Conservation (phyloP, 2,329 filamentous ascomycete genomes). For the Myriosclerotinia duriaeana region DNA sequence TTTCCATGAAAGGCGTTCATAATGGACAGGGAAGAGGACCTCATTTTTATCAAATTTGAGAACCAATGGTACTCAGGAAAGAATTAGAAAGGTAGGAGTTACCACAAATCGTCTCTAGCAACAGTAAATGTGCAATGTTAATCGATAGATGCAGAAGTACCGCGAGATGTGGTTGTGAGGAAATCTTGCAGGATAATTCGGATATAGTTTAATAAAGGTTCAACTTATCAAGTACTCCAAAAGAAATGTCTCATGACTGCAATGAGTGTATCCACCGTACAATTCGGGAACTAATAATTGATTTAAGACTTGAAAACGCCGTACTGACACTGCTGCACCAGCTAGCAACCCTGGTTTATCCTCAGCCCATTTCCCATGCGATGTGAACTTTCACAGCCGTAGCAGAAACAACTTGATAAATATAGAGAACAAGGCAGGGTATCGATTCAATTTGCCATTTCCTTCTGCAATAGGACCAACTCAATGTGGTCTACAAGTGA, state of each 20-base stretch:
- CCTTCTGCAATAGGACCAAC: not conserved
- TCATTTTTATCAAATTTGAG: not conserved
- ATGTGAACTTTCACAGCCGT: not conserved
- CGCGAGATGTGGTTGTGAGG: no score
- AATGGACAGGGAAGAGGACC: no score
- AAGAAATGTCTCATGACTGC: no score
- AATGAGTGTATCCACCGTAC: not conserved
- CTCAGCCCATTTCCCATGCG: not conserved
- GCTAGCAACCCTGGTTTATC: not conserved
- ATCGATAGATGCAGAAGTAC: no score
- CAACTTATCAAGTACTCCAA: not conserved
- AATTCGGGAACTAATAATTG: not conserved
- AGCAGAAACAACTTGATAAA: not conserved
- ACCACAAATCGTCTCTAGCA: no score
- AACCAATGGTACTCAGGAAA: no score
- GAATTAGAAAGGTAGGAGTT: no score
- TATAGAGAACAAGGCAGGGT: not conserved
- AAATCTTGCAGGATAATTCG: no score
- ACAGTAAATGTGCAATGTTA: no score
- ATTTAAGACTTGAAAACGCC: not conserved
- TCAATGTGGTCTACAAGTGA: not conserved
- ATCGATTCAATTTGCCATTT: not conserved
- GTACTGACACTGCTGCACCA: not conserved
- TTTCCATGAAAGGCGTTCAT: not conserved
- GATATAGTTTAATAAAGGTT: not conserved